Base-by-base conservation (phyloP, 2,329 filamentous ascomycete genomes). In the Xylaria sp. region DNA sequence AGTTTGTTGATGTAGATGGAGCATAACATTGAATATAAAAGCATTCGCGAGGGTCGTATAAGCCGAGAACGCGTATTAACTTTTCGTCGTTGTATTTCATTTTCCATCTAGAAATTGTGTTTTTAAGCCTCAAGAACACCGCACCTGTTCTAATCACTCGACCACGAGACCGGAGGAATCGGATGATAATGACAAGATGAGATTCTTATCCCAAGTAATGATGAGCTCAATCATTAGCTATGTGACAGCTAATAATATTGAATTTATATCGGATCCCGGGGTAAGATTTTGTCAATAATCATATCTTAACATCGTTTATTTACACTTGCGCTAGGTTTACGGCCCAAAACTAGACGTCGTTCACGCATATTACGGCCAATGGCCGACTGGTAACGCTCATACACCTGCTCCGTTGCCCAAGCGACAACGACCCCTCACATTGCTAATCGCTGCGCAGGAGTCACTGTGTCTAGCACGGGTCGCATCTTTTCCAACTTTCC, bases 401-500 rank as follows among this genome's bases (percentile, higher is more conserved):
- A 29, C 6, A 38, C n/a, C 2, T 19, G 11, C 8, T 37, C 5
- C 10, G 4, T 7, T 44, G n/a, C 23, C 4, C 17, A 2, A 5
- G 23, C 9, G 15, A 29, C 25, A 33, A 41, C 4, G 6, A 13
- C 1, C 13, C 7, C n/a, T 17, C 19, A 13, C 9, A 3, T 46
- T 9, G 47, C 65, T 10, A 65, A 3, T n/a, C 2, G 11, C 4
- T 19, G 17, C 23, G 23, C 41, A 68, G 70, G 81, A 17, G 81
- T 84, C 54, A 79, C 83, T 3, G 81, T 85, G 8, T 84, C 83
- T 1, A 74, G 75, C 7, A 77, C 72, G 9, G 82, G 82, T 0
- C 78, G 82, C 47, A 80, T 78, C 63, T 85, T 85, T 68, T 80
- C 79, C 23, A 84, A 83, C 64, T 84, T 83, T 63, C 81, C 82